Conservation (phyloP, 805 yeast genomes). For the Metschnikowia matae region DNA sequence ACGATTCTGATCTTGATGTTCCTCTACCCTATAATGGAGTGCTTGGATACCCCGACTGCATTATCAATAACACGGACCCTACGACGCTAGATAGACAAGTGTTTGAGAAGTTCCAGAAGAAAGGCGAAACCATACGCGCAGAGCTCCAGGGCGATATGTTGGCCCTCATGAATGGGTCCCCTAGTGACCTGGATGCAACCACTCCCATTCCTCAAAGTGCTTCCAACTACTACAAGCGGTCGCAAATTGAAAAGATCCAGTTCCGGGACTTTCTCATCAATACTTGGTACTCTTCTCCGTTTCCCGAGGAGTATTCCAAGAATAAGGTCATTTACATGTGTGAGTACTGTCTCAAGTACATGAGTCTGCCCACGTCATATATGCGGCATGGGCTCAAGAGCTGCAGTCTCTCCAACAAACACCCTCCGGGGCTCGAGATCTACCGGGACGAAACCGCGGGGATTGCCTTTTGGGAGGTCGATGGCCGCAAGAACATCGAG, state of each 20-base stretch:
- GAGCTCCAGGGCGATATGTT: conserved; percentile 18
- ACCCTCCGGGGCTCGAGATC: conserved; percentile 59
- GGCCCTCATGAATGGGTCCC: conserved; percentile 1
- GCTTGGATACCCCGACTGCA: conserved; percentile 52
- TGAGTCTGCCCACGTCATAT: conserved; percentile 61
- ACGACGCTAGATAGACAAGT: conserved; percentile 43
- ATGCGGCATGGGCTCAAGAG: conserved; percentile 67
- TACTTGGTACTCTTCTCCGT: conserved; percentile 92
- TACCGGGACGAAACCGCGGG: conserved; percentile 30
- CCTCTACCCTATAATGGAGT: conserved; percentile 64
- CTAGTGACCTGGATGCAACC: conserved; percentile 15
- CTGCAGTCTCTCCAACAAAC: conserved; percentile 51
- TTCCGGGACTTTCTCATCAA: conserved; percentile 72
- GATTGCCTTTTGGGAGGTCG: conserved; percentile 48
- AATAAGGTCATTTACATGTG: conserved; percentile 68
- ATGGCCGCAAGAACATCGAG: conserved; percentile 76
- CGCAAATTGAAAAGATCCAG: conserved; percentile 58
- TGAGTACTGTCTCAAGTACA: conserved; percentile 78
- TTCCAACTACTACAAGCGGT: conserved; percentile 23
- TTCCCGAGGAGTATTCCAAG: conserved; percentile 77
- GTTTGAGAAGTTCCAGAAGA: conserved; percentile 33
- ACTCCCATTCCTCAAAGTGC: conserved; percentile 15
- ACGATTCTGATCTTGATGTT: neutral
- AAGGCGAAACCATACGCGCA: conserved; percentile 22
- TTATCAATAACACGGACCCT: conserved; percentile 61